A percentile compares a stretch with the other conserved stretches of the same genome.
phyloP scores from a whole-genome alignment of 1,284 basidiomycete genomes.

The Cerrena zonata region DNA sequence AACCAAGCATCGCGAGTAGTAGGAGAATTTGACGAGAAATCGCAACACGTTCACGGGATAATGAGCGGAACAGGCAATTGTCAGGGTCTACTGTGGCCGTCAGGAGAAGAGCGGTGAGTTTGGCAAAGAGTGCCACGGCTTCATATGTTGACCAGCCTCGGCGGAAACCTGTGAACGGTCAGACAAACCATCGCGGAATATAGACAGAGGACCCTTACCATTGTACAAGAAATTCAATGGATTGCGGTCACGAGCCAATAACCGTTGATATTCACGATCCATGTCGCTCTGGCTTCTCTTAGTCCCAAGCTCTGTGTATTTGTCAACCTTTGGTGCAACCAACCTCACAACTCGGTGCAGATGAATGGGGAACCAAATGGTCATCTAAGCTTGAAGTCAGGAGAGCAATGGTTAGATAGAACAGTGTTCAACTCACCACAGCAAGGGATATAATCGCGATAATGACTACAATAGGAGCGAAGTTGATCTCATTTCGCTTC shows the following conservation, averaged over 20 bases:
- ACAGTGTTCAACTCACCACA: constrained; percentile 36
- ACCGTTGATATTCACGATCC: constrained; percentile 69
- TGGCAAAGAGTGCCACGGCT: constrained; percentile 60
- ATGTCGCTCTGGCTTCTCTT: constrained; percentile 51
- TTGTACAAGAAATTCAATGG: constrained; percentile 71
- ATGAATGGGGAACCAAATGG: constrained; percentile 68
- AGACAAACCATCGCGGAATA: constrained; percentile 7
- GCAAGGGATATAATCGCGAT: constrained; percentile 50
- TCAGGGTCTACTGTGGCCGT: constrained; percentile 63
- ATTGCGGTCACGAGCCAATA: constrained; percentile 60
- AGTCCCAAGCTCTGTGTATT: constrained; percentile 66
- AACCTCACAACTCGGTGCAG: constrained; percentile 51
- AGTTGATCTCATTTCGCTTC: constrained; percentile 68
- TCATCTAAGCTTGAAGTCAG: constrained; percentile 40
- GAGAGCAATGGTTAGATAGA: constrained; percentile 5
- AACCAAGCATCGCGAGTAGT: constrained; percentile 50
- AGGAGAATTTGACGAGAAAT: constrained; percentile 64
- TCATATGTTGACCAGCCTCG: constrained; percentile 64
- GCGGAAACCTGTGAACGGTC: constrained; percentile 49
- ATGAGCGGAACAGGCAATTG: constrained; percentile 69
- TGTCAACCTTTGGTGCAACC: constrained; percentile 62
- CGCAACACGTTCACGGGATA: constrained; percentile 44
- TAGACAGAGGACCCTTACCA: constrained; percentile 34
- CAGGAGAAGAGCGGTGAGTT: constrained; percentile 63
- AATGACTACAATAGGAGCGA: constrained; percentile 58